Percentiles rank a stretch among this genome's conserved stretches.
Evolutionary conservation across 352 stramenopile species (phyloP).

Genomic region (Phytophthora lateralis): DNA sequence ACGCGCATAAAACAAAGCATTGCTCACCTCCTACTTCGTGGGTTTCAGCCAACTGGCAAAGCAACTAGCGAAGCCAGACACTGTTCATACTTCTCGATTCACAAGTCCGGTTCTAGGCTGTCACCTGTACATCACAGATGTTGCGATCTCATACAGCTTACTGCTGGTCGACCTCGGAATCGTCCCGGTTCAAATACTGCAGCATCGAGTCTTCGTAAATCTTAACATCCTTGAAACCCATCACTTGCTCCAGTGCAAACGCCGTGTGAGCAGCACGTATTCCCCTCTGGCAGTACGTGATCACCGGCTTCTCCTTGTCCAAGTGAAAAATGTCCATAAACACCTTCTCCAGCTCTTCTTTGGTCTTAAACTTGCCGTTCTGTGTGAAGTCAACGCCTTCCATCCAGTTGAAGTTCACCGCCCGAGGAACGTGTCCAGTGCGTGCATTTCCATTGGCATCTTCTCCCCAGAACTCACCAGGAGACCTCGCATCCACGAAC

Average conservation of each 20-base stretch:
- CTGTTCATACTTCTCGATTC: no score
- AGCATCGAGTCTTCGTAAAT: conserved; percentile 81
- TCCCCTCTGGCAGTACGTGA: conserved; percentile 79
- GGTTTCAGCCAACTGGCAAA: no score
- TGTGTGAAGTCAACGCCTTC: conserved; percentile 51
- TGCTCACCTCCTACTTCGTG: no score
- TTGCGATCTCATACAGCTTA: conserved; percentile 1
- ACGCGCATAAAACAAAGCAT: no score
- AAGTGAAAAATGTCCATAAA: conserved; percentile 47
- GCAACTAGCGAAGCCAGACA: no score
- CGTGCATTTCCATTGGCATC: conserved; percentile 40
- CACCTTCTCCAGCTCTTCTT: conserved; percentile 54
- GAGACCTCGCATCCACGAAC: conserved; percentile 42
- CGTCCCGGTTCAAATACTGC: conserved; percentile 77
- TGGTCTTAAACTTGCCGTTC: conserved; percentile 68
- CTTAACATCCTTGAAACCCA: conserved; percentile 38
- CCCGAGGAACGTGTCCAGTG: conserved; percentile 63
- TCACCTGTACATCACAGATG: no score
- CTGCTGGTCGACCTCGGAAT: conserved; percentile 56
- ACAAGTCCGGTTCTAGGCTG: no score
- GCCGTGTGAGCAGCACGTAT: conserved; percentile 73
- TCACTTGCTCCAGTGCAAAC: conserved; percentile 73
- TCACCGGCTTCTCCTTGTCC: conserved; percentile 52
- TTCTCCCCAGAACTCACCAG: conserved; percentile 37
- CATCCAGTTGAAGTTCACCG: conserved; percentile 78